A percentile compares a stretch with the other conserved stretches of the same genome.
Conservation (phyloP, 2,329 filamentous ascomycete species). For the Alternaria burnsii region DNA sequence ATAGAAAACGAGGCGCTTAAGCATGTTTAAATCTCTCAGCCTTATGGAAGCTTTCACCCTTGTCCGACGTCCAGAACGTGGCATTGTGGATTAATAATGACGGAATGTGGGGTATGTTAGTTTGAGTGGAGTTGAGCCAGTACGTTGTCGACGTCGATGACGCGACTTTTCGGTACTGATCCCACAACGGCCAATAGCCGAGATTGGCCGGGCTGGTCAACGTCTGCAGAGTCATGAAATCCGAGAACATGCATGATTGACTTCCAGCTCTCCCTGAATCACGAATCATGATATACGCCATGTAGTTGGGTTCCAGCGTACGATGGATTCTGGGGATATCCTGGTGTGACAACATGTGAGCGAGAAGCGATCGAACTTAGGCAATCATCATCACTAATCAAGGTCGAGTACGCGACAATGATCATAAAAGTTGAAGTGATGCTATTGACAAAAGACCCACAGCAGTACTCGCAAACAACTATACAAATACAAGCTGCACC, state of each 20-base stretch:
- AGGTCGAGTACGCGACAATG: not conserved
- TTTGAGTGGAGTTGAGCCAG: conserved; percentile 1
- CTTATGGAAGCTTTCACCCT: not conserved
- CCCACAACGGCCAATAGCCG: not conserved
- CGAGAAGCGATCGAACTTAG: not conserved
- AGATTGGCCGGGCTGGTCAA: not conserved
- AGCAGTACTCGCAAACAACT: not conserved
- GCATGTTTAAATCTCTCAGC: not conserved
- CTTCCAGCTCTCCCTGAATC: not conserved
- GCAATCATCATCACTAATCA: not conserved
- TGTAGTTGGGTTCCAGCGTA: not conserved
- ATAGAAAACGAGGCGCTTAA: not conserved
- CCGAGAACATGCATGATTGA: not conserved
- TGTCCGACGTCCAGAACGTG: not conserved
- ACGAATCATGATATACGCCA: not conserved
- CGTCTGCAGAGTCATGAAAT: not conserved
- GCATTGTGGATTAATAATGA: not conserved
- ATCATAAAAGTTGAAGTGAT: not conserved
- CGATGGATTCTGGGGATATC: too few relatives aligned
- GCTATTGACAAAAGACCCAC: not conserved
- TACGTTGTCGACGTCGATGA: conserved; percentile 1
- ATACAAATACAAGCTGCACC: not conserved
- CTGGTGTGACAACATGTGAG: too few relatives aligned
- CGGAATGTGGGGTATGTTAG: conserved; percentile 1
- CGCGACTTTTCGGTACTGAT: not conserved